These are phyloP conservation scores for Ceratobasidium sp. DNA, from an alignment of 1,284 basidiomycete species.

Conservation along the genomic window DNA sequence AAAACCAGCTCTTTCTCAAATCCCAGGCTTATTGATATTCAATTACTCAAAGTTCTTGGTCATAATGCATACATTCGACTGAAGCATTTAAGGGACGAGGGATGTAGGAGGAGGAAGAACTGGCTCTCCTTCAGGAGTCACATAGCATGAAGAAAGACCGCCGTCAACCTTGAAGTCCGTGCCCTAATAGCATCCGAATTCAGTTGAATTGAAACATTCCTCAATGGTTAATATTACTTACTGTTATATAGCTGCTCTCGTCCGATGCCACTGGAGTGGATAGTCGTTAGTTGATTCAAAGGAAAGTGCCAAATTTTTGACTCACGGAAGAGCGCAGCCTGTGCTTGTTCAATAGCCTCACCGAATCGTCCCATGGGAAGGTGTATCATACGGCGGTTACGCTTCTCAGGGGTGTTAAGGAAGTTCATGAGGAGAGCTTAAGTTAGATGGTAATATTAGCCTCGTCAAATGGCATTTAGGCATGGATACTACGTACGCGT, in stretches of 20 bases:
- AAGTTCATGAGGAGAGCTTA: slow-evolving; percentile 95
- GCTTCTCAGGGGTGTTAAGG: slow-evolving; percentile 96
- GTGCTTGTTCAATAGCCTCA: slow-evolving; percentile 93
- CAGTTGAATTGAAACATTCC: slow-evolving; percentile 4
- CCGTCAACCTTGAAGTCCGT: slow-evolving; percentile 95
- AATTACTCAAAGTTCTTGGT: not conserved
- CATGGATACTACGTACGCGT: slow-evolving; percentile 68
- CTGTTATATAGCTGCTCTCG: slow-evolving; percentile 85
- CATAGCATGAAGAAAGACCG: slow-evolving; percentile 87
- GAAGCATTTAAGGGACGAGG: not conserved
- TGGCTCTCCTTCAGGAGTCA: slow-evolving; percentile 78
- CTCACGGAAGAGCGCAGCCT: slow-evolving; percentile 88
- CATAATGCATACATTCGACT: not conserved
- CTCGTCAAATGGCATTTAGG: slow-evolving; percentile 18
- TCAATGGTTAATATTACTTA: slow-evolving; percentile 51
- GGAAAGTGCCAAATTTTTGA: too few species aligned
- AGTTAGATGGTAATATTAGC: not conserved
- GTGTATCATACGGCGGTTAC: slow-evolving; percentile 87
- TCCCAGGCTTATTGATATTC: not conserved
- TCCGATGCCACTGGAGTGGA: slow-evolving; percentile 72
- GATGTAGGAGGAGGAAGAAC: slow-evolving; percentile 63
- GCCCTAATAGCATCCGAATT: slow-evolving; percentile 60
- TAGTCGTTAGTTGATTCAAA: not conserved
- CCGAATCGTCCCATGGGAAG: slow-evolving; percentile 97
- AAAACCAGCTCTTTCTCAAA: slow-evolving; percentile 53